A percentile compares a stretch with the other conserved stretches of the same genome.
Conservation (phyloP, 257 asterid species). For the Misopates orontium region DNA sequence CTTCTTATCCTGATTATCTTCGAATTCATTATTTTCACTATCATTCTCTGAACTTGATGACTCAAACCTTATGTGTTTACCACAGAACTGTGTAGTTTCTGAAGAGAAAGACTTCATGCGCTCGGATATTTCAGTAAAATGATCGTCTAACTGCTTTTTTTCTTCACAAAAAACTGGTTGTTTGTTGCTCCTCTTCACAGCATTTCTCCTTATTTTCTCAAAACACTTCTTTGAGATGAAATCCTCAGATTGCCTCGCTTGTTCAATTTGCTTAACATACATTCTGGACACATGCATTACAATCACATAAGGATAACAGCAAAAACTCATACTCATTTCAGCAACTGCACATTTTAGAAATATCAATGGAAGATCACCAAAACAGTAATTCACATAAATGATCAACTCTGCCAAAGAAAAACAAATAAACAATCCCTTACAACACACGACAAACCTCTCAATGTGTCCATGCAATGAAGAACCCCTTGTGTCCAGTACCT, state of each 20-base stretch:
- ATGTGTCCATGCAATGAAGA: constrained; percentile 6
- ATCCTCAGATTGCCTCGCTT: constrained; percentile 51
- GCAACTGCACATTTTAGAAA: constrained; percentile 13
- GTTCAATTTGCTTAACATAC: constrained; percentile 47
- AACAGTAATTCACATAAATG: constrained; percentile 18
- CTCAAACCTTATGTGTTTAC: constrained; percentile 62
- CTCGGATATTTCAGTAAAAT: constrained; percentile 57
- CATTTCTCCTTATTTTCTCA: constrained; percentile 39
- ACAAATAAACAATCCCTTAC: constrained; percentile 9
- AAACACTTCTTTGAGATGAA: constrained; percentile 43
- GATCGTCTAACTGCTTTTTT: constrained; percentile 69
- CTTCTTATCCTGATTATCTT: constrained; percentile 35
- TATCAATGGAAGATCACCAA: constrained; percentile 16
- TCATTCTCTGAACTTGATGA: constrained; percentile 75
- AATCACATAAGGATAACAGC: constrained; percentile 21
- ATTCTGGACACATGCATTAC: constrained; percentile 46
- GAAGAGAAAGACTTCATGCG: constrained; percentile 65
- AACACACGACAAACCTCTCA: constrained; percentile 4
- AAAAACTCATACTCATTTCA: neutral
- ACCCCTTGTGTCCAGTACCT: constrained; percentile 6
- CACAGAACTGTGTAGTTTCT: constrained; percentile 45
- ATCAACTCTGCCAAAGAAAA: constrained; percentile 12
- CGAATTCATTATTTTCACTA: constrained; percentile 40
- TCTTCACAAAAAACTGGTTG: constrained; percentile 54
- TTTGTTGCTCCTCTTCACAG: constrained; percentile 42